A percentile compares a stretch with the other conserved stretches of the same genome.
These are phyloP conservation scores for Globisporangium uncinulatum DNA, from an alignment of 352 stramenopile genomes.

Conservation along the genomic window DNA sequence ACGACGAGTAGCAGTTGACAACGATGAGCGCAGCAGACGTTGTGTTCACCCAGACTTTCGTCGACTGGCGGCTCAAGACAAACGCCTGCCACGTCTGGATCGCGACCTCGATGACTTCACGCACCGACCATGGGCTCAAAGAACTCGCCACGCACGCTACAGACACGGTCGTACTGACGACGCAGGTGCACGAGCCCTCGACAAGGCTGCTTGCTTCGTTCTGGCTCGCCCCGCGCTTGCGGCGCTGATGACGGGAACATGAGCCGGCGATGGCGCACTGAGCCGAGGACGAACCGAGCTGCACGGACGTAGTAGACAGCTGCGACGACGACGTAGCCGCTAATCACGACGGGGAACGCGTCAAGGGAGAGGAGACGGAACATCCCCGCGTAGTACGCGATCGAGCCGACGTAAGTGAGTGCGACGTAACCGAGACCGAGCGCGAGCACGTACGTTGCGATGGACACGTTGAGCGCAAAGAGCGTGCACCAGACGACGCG, in stretches of 20 bases:
- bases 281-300: neutral
- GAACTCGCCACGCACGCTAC: slow-evolving; percentile 12
- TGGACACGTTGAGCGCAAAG: slow-evolving; percentile 5
- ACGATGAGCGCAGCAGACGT: slow-evolving; percentile 12
- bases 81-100: slow-evolving; percentile 19
- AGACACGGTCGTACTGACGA: neutral
- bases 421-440: slow-evolving; percentile 3
- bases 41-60: slow-evolving; percentile 17
- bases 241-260: neutral
- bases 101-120: slow-evolving; percentile 16
- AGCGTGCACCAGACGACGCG: slow-evolving; percentile 8
- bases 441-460: slow-evolving; percentile 1
- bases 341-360: slow-evolving; percentile 10
- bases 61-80: slow-evolving; percentile 11
- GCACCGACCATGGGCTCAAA: slow-evolving; percentile 16
- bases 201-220: neutral
- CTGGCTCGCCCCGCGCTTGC: too few relatives aligned
- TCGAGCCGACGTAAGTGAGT: slow-evolving; percentile 10
- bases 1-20: slow-evolving; percentile 17
- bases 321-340: slow-evolving; percentile 2
- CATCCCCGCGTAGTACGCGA: slow-evolving; percentile 15
- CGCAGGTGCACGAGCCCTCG: neutral
- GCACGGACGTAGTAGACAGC: slow-evolving; percentile 1
- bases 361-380: slow-evolving; percentile 11
- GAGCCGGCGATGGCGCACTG: neutral